Percentiles rank a stretch among this genome's conserved stretches.
Conservation (phyloP, 768 basidiomycete genomes). For the Thelephora ganbajun region DNA sequence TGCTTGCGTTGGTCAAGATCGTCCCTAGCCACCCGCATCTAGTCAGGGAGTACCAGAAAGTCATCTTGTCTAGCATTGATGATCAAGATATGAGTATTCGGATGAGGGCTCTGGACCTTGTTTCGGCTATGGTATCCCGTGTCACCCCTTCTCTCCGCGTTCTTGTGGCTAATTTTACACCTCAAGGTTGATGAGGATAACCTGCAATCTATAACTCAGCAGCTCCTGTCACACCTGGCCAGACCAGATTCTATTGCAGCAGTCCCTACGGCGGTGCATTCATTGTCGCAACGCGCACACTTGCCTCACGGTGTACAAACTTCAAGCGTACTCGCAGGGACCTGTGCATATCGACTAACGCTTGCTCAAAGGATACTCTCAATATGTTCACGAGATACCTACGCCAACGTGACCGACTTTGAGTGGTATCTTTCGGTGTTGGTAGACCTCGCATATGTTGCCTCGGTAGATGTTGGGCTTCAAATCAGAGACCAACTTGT, state of each 20-base stretch:
- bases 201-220: constrained; percentile 81
- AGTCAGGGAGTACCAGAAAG: constrained; percentile 83
- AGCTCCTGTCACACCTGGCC: constrained; percentile 78
- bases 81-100: constrained; percentile 94
- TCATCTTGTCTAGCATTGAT: constrained; percentile 77
- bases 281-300: constrained; percentile 37
- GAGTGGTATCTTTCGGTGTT: constrained; percentile 97
- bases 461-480: constrained; percentile 62
- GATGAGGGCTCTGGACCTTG: constrained; percentile 87
- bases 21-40: constrained; percentile 85
- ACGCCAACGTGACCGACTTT: constrained; percentile 82
- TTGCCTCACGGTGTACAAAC: constrained; percentile 22
- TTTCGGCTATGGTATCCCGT: constrained; percentile 74
- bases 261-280: constrained; percentile 42
- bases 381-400: constrained; percentile 76
- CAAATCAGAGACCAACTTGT: constrained; percentile 76
- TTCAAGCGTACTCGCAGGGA: constrained; percentile 43
- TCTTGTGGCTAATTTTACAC: constrained; percentile 1
- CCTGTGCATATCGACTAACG: constrained; percentile 74
- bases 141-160: background rate
- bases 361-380: constrained; percentile 71
- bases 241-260: constrained; percentile 32
- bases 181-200: constrained; percentile 71
- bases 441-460: constrained; percentile 81
- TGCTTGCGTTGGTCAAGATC: constrained; percentile 91